Conservation (phyloP, 768 basidiomycete species). For the Termitomyces sp. region DNA sequence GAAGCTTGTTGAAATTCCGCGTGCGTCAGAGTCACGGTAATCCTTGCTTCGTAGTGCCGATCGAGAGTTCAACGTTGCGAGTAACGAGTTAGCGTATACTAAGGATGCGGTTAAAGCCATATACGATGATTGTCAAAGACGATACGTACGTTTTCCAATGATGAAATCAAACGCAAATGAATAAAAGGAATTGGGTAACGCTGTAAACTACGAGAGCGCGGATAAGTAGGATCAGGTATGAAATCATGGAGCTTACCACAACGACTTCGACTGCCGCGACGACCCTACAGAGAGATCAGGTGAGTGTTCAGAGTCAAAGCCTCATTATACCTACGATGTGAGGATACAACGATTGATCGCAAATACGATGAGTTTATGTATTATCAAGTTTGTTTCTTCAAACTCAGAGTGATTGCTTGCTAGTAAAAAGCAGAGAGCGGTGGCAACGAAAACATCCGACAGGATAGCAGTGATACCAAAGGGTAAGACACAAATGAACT, state of each 20-base stretch:
- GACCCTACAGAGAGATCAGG: slow-evolving; percentile 20
- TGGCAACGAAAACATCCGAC: slow-evolving; percentile 41
- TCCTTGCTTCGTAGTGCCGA: slow-evolving; percentile 22
- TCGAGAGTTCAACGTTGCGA: slow-evolving; percentile 40
- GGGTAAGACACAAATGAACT: slow-evolving; percentile 34
- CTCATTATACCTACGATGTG: slow-evolving; percentile 35
- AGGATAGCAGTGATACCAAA: slow-evolving; percentile 38
- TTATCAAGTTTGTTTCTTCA: slow-evolving; percentile 34
- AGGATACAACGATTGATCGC: slow-evolving; percentile 46
- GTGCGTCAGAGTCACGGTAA: slow-evolving; percentile 13
- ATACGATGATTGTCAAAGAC: not conserved
- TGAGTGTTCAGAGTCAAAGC: not conserved
- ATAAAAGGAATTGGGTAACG: slow-evolving; percentile 37
- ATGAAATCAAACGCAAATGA: slow-evolving; percentile 45
- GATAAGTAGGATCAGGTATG: not conserved
- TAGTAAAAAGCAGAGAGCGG: slow-evolving; percentile 35
- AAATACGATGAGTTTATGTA: slow-evolving; percentile 40
- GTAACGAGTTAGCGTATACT: slow-evolving; percentile 43
- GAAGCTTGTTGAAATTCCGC: slow-evolving; percentile 30
- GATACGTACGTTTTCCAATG: slow-evolving; percentile 37
- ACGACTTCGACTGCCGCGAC: slow-evolving; percentile 33
- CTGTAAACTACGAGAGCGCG: slow-evolving; percentile 25
- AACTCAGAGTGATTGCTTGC: slow-evolving; percentile 34
- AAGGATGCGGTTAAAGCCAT: not conserved
- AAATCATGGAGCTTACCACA: slow-evolving; percentile 17